These are phyloP conservation scores for Linnemannia zychae DNA, from an alignment of 192 early-diverging fungal genomes.

Conservation along the genomic window DNA sequence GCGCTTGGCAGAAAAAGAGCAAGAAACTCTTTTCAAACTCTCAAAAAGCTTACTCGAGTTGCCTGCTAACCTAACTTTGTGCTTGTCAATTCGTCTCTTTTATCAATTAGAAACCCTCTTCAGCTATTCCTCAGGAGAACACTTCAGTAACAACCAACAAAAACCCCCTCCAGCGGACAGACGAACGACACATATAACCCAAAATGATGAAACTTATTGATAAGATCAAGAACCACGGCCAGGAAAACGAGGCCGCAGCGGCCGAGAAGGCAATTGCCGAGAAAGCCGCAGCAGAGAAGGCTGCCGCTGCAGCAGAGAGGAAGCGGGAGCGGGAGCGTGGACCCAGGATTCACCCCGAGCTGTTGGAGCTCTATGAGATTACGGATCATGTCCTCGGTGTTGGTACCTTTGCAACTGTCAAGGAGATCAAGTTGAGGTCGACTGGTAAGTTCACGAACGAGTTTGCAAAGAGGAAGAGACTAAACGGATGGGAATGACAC, in stretches of 20 bases:
- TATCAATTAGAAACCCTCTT: too few species aligned
- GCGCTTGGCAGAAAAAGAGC: not conserved
- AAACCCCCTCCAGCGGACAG: not conserved
- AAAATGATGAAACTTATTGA: conserved; percentile 46
- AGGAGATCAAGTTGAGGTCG: conserved; percentile 66
- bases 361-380: conserved; percentile 55
- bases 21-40: too few species aligned
- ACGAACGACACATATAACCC: not conserved
- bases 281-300: conserved; percentile 11
- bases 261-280: conserved; percentile 19
- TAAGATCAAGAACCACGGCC: conserved; percentile 50
- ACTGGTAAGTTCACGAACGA: conserved; percentile 40
- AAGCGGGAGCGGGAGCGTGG: conserved; percentile 28
- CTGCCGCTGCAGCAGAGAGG: conserved; percentile 35
- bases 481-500: not conserved
- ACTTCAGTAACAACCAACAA: too few species aligned
- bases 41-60: too few species aligned
- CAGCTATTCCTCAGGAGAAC: too few species aligned
- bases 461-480: not conserved
- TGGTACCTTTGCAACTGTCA: conserved; percentile 72
- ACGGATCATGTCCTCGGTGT: conserved; percentile 58
- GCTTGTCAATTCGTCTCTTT: too few species aligned
- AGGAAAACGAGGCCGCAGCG: conserved; percentile 20
- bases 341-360: conserved; percentile 46
- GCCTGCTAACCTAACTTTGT: too few species aligned